Percentiles rank a stretch among this genome's conserved stretches.
These are phyloP conservation scores for Ceratocystis lukuohia DNA, from an alignment of 2,329 filamentous ascomycete species.

Conservation along the genomic window DNA sequence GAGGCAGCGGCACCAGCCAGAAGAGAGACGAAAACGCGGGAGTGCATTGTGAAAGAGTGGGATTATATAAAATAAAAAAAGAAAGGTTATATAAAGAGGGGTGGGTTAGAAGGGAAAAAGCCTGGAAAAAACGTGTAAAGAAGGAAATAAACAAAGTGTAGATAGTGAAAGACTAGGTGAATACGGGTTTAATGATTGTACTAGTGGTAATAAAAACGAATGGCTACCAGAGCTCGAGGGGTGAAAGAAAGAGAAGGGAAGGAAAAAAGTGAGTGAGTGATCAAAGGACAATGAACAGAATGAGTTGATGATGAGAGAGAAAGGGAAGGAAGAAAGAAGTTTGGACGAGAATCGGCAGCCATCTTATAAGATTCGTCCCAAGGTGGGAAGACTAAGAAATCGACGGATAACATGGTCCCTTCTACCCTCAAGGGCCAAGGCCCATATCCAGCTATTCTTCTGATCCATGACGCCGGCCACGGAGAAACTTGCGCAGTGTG, in stretches of 20 bases:
- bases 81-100: neutral
- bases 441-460: neutral
- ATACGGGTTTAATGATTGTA: neutral
- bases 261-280: neutral
- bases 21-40: constrained; percentile 14
- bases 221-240: constrained; percentile 16
- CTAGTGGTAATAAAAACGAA: constrained; percentile 9
- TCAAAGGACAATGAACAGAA: constrained; percentile 10
- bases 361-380: neutral
- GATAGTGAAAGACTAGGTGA: constrained; percentile 6
- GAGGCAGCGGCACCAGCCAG: constrained; percentile 14
- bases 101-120: neutral
- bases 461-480: neutral
- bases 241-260: neutral
- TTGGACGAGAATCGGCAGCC: neutral
- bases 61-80: neutral
- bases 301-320: constrained; percentile 6
- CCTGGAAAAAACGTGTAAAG: constrained; percentile 3
- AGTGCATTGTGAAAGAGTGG: constrained; percentile 15
- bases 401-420: neutral
- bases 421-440: no score
- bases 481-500: neutral
- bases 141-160: neutral
- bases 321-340: neutral
- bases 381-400: neutral